Percentiles rank a stretch among this genome's conserved stretches.
Conservation (phyloP, 169 alveolate species). For the Babesia sp. region DNA sequence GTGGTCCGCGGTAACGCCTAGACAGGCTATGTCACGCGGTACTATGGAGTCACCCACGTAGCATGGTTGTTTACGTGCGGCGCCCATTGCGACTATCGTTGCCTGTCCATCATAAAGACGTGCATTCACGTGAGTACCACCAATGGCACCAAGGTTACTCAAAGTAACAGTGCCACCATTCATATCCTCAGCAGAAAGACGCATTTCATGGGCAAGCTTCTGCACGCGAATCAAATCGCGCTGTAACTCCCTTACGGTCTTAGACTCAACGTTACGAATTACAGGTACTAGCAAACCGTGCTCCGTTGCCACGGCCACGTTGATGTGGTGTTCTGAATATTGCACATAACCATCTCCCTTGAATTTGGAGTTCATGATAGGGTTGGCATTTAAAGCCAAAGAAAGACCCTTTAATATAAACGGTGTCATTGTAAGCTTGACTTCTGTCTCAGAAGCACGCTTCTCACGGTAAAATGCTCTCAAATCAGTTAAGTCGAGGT, state of each 20-base stretch:
- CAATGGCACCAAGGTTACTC: slow-evolving; percentile 92
- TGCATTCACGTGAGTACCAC: slow-evolving; percentile 91
- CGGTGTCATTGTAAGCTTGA: slow-evolving; percentile 87
- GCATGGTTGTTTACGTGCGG: slow-evolving; percentile 47
- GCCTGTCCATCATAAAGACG: slow-evolving; percentile 90
- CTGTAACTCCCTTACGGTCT: slow-evolving; percentile 85
- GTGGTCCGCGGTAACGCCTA: slow-evolving; percentile 92
- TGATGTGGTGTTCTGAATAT: slow-evolving; percentile 86
- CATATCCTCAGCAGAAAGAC: slow-evolving; percentile 82
- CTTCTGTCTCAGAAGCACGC: slow-evolving; percentile 53
- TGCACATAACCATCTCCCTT: slow-evolving; percentile 69
- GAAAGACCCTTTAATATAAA: slow-evolving; percentile 89
- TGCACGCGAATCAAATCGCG: slow-evolving; percentile 82
- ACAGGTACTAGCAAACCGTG: slow-evolving; percentile 92
- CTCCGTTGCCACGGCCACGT: slow-evolving; percentile 91
- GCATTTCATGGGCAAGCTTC: slow-evolving; percentile 77
- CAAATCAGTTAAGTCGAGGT: slow-evolving; percentile 69
- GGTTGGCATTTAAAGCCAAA: slow-evolving; percentile 81
- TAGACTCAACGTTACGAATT: slow-evolving; percentile 87
- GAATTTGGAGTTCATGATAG: slow-evolving; percentile 86
- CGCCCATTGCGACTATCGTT: slow-evolving; percentile 84
- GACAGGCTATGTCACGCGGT: slow-evolving; percentile 65
- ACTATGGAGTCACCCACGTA: slow-evolving; percentile 55
- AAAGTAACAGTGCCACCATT: slow-evolving; percentile 90
- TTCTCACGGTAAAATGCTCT: slow-evolving; percentile 8